Conservation (phyloP, 495 filamentous ascomycete genomes). For the Neurospora cerealis region DNA sequence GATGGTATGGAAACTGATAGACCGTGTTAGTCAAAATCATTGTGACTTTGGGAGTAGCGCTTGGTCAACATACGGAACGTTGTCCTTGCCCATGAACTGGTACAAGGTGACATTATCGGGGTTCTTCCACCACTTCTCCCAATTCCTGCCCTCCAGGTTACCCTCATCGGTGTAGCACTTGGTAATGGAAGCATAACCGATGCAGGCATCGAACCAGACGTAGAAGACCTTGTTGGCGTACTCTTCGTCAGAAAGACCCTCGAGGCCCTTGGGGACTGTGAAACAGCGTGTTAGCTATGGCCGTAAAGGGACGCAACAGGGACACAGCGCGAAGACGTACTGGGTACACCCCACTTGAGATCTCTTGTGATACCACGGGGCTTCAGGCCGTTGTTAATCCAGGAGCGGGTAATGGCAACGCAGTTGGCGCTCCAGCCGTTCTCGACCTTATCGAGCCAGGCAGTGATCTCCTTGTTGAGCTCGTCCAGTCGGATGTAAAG, state of each 20-base stretch:
- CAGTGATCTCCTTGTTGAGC: slow-evolving; percentile 59
- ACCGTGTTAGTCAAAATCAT: not conserved
- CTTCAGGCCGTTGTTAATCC: slow-evolving; percentile 75
- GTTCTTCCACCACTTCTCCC: slow-evolving; percentile 94
- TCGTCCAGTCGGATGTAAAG: slow-evolving; percentile 74
- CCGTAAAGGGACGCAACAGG: slow-evolving; percentile 22
- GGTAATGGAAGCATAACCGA: slow-evolving; percentile 92
- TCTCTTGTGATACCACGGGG: slow-evolving; percentile 86
- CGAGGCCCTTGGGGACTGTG: slow-evolving; percentile 19
- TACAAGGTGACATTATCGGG: slow-evolving; percentile 82
- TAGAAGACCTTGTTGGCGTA: slow-evolving; percentile 85
- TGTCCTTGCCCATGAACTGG: slow-evolving; percentile 98
- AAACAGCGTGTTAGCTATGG: slow-evolving; percentile 4
- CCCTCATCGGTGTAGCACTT: slow-evolving; percentile 67
- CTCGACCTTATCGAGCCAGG: slow-evolving; percentile 50
- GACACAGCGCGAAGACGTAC: slow-evolving; percentile 41
- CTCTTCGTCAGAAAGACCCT: slow-evolving; percentile 14
- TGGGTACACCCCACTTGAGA: slow-evolving; percentile 71
- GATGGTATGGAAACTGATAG: slow-evolving; percentile 61
- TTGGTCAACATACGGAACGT: slow-evolving; percentile 60
- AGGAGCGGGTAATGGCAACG: slow-evolving; percentile 57
- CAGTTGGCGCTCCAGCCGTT: slow-evolving; percentile 70
- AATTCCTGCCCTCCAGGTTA: slow-evolving; percentile 36
- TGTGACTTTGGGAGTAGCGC: not conserved
- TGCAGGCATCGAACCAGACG: slow-evolving; percentile 97